Evolutionary conservation across 306 rosid species (phyloP), one percentile per base, ranked within the genome.

Genomic region (Begonia fuchsioides): DNA sequence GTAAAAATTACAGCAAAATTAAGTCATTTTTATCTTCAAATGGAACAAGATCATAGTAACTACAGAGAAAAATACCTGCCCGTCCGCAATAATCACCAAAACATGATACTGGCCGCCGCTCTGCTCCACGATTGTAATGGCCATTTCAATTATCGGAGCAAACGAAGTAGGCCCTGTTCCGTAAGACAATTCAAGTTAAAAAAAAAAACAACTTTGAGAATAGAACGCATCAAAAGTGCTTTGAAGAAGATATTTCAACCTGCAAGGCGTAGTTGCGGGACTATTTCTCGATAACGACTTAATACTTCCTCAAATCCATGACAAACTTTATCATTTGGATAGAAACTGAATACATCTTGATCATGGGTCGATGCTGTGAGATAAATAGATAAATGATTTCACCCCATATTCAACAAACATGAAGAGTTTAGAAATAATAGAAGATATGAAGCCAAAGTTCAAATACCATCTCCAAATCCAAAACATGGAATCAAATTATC

Each of bases 381-480:
- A 44, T 20, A 57, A 13, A 62, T 54, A 11, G 65, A n/a, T n/a
- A n/a, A n/a, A n/a, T n/a, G n/a, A n/a, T n/a, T n/a, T n/a, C n/a
- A n/a, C n/a, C n/a, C n/a, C n/a, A n/a, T n/a, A 63, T 49, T 51
- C 38, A 49, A 65, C 57, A 47, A 8, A 18, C 40, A 54, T 8
- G 38, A 39, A 55, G 7, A 13, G 44, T 11, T 11, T 7, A 4
- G 20, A 10, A 43, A 54, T 15, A 32, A 15, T 51, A 12, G 8
- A 72, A 14, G 19, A 38, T 19, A 41, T 32, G 47, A 39, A 45
- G n/a, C n/a, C n/a, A 3, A 15, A 46, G n/a, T 26, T 4, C 3
- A 1, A n/a, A 51, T 82, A 82, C 96, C 96, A 69, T 86, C 96
- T 26, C 96, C 96, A 66, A 86, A 86, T 53, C 96, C 96, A 56